Evolutionary conservation across 345 rosid species (phyloP), one percentile per base, ranked within the genome.

Genomic region (Citrus maxima): DNA sequence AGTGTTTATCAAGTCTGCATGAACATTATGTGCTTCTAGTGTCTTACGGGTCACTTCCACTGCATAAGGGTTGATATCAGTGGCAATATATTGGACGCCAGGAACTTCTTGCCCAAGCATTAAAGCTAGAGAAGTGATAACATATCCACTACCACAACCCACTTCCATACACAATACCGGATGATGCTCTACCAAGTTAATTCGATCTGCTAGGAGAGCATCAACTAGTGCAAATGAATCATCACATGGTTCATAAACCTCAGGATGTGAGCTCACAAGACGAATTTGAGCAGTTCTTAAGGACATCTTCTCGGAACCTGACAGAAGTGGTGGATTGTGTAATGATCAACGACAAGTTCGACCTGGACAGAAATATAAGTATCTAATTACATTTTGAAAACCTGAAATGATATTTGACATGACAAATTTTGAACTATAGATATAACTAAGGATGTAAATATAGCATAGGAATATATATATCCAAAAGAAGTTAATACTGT

Each of bases 231-330:
- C 95, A 77, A 94, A 96, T 68, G 99, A 96, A 81, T 94, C 98
- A 68, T 96, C 97, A 70, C 99, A 94, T 38, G 98, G 98, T 70
- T 94, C 95, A 14, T 94, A 96, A 67, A 94, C 98, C 80, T 96
- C 95, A 0, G 88, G 90, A 74, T 96, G 95, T 22, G 98, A 90
- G 76, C 97, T 88, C 73, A 91, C 90, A 35, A 89, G 91, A n/a
- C 84, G 82, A 76, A 96, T 96, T 72, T 90, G 93, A 40, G 98
- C 98, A 65, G 78, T 85, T 84, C 74, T 86, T 1, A 81, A 71
- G 49, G 83, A 16, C 91, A 89, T 95, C 71, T 77, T 46, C 10
- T 62, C 14, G 68, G 14, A 27, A 60, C 78, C 84, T 76, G 65
- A 22, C 40, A 35, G 77, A 66, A 38, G 46, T 34, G 7, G 34